These are phyloP conservation scores for Datisca glomerata DNA, from an alignment of 306 rosid genomes.

Conservation along the genomic window DNA sequence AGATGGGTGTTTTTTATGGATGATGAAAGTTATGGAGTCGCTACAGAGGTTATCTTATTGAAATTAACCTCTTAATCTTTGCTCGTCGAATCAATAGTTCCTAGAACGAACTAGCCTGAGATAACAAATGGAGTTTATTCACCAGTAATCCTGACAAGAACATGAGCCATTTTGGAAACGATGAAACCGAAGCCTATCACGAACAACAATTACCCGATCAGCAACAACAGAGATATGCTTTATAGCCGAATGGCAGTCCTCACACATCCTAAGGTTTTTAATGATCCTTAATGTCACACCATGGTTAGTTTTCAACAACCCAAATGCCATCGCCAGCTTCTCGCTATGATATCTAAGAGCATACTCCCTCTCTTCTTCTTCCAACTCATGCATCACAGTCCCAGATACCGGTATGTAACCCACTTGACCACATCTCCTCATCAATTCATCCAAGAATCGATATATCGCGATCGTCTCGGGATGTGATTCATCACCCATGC, in stretches of 20 bases:
- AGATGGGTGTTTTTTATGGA: too few relatives aligned
- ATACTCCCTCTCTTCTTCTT: constrained; percentile 81
- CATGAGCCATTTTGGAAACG: constrained; percentile 66
- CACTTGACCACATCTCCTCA: constrained; percentile 52
- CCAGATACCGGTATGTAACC: constrained; percentile 47
- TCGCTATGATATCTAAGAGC: constrained; percentile 92
- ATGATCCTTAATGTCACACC: constrained; percentile 49
- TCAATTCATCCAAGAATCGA: constrained; percentile 49
- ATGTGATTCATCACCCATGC: constrained; percentile 74
- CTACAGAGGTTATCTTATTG: too few relatives aligned
- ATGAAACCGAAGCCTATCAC: constrained; percentile 85
- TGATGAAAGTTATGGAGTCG: too few relatives aligned
- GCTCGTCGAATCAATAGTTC: too few relatives aligned
- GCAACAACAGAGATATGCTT: constrained; percentile 57
- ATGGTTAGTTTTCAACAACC: constrained; percentile 47
- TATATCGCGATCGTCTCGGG: constrained; percentile 41
- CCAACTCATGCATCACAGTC: constrained; percentile 77
- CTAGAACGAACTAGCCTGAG: too few relatives aligned
- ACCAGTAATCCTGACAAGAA: constrained; percentile 82
- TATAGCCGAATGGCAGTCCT: constrained; percentile 80
- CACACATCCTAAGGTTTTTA: constrained; percentile 88
- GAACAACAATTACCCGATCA: constrained; percentile 51
- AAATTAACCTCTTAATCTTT: too few relatives aligned
- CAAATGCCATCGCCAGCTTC: constrained; percentile 87
- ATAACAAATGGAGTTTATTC: too few relatives aligned